Percentiles rank a stretch among this genome's conserved stretches.
These are phyloP conservation scores for Scedosporium aurantiacum DNA, from an alignment of 2,329 filamentous ascomycete genomes.

Conservation along the genomic window DNA sequence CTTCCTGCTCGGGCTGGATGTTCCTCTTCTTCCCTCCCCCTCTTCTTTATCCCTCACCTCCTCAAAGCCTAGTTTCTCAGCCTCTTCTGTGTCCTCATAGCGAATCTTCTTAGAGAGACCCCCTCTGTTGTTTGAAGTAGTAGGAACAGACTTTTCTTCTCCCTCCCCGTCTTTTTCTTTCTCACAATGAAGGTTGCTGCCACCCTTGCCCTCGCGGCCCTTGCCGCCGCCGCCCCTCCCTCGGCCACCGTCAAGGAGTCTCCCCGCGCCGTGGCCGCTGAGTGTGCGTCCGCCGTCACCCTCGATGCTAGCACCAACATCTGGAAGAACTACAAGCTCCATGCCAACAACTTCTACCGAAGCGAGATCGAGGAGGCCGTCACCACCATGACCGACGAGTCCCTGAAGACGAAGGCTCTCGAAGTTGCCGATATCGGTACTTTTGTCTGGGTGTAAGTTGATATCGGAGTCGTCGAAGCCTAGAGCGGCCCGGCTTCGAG, in stretches of 20 bases:
- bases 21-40: neutral
- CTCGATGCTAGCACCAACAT: conserved; percentile 27
- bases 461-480: neutral
- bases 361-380: conserved; percentile 25
- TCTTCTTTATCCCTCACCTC: neutral
- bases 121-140: neutral
- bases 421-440: conserved; percentile 27
- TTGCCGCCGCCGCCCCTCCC: conserved; percentile 22
- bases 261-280: conserved; percentile 18
- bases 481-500: neutral
- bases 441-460: conserved; percentile 28
- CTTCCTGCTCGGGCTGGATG: neutral
- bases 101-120: conserved; percentile 5
- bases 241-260: conserved; percentile 14
- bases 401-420: conserved; percentile 18
- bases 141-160: neutral
- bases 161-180: no score
- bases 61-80: neutral
- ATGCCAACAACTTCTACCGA: conserved; percentile 25
- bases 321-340: conserved; percentile 26
- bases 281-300: conserved; percentile 23
- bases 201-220: conserved; percentile 23
- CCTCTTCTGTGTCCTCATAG: neutral
- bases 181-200: conserved; percentile 25
- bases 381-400: conserved; percentile 16